Evolutionary conservation across 2,329 filamentous ascomycete genomes (phyloP).

Genomic region (Ilyonectria destructans): DNA sequence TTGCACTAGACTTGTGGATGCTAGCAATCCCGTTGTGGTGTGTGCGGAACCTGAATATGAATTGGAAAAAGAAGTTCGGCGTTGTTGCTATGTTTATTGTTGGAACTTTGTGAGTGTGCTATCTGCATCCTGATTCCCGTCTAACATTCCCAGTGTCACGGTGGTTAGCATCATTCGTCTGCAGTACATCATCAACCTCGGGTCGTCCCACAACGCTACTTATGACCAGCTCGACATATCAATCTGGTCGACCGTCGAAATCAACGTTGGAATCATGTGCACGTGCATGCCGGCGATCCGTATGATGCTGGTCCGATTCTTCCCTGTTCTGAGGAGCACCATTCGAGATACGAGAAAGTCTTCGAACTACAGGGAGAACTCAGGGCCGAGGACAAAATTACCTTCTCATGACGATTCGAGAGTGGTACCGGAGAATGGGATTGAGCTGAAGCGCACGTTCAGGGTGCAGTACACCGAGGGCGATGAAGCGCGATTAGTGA

Average conservation of each 20-base stretch:
- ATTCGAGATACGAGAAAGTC: conserved; percentile 45
- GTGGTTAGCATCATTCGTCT: conserved; percentile 52
- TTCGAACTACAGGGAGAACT: conserved; percentile 31
- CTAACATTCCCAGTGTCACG: conserved; percentile 46
- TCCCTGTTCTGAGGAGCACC: conserved; percentile 46
- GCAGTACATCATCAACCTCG: conserved; percentile 47
- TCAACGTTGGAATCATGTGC: conserved; percentile 57
- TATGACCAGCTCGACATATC: conserved; percentile 50
- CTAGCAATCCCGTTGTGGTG: conserved; percentile 59
- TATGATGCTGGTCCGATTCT: conserved; percentile 47
- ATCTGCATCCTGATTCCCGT: fast-evolving
- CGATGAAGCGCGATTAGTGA: conserved; percentile 40
- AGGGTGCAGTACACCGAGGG: conserved; percentile 42
- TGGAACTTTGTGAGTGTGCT: conserved; percentile 56
- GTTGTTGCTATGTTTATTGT: conserved; percentile 62
- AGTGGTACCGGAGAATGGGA: conserved; percentile 36
- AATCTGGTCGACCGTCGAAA: conserved; percentile 55
- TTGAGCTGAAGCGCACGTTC: conserved; percentile 43
- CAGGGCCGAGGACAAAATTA: conserved; percentile 38
- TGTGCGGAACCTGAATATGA: conserved; percentile 53
- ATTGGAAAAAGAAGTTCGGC: conserved; percentile 61
- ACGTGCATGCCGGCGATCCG: conserved; percentile 53
- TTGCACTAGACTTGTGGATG: conserved; percentile 61
- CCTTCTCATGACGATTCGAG: conserved; percentile 38
- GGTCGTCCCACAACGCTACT: conserved; percentile 49